These are phyloP conservation scores for Geranium rotundifolium DNA, from an alignment of 345 rosid species.

Conservation along the genomic window DNA sequence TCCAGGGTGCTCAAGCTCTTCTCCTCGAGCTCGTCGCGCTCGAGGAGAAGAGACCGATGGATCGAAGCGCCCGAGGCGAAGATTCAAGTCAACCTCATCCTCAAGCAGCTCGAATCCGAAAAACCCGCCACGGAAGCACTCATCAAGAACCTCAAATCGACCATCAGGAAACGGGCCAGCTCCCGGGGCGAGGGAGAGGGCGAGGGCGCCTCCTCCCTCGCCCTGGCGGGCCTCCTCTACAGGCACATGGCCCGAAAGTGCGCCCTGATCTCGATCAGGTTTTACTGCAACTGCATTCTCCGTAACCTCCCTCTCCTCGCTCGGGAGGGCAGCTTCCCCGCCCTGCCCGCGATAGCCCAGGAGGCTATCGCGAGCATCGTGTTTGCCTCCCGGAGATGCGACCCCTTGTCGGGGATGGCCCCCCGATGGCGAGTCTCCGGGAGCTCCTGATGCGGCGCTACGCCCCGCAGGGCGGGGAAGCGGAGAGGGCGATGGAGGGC, in stretches of 20 bases:
- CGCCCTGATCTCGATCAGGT: neutral
- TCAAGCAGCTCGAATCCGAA: no score
- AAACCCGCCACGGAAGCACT: no score
- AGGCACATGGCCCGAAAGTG: neutral
- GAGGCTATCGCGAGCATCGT: neutral
- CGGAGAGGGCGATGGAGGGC: neutral
- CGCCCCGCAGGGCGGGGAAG: neutral
- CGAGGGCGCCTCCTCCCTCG: neutral
- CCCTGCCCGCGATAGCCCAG: neutral
- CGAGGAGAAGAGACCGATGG: no score
- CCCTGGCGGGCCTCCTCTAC: neutral
- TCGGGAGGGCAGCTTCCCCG: neutral
- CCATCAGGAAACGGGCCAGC: neutral
- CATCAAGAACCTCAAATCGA: no score
- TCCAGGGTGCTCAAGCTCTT: no score
- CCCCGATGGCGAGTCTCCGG: neutral
- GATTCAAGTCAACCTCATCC: no score
- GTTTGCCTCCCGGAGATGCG: neutral
- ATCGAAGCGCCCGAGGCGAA: no score
- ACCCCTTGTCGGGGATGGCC: neutral
- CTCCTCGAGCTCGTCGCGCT: no score
- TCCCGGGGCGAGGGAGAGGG: neutral
- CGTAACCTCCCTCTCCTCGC: neutral
- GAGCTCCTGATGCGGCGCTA: neutral
- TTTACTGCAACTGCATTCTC: neutral